These are phyloP conservation scores for Myriosclerotinia scirpicola DNA, from an alignment of 2,329 filamentous ascomycete species.

Conservation along the genomic window DNA sequence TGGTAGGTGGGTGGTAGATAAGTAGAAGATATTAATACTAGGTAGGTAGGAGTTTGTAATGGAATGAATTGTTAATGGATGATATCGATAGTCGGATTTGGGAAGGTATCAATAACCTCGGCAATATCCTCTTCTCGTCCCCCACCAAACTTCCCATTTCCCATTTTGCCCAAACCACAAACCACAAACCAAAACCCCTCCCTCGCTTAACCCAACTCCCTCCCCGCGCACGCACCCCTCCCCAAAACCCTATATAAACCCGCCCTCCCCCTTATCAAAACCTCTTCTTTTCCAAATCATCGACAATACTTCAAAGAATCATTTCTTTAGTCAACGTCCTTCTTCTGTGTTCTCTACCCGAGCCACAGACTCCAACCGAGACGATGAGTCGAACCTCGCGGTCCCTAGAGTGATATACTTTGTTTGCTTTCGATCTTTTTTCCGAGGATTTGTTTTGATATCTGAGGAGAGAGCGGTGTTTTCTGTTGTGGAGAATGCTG, in stretches of 20 bases:
- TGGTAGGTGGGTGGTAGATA: too few species aligned
- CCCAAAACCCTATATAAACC: not conserved
- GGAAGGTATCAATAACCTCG: too few species aligned
- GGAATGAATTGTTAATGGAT: too few species aligned
- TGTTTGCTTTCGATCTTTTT: constrained; percentile 58
- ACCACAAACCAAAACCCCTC: too few species aligned
- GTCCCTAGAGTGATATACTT: constrained; percentile 89
- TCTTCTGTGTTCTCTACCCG: constrained; percentile 86
- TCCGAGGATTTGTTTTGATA: too few species aligned
- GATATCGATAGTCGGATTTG: too few species aligned
- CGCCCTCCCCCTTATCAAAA: not conserved
- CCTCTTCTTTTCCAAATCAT: constrained; percentile 6
- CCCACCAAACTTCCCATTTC: not conserved
- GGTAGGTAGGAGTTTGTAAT: too few species aligned
- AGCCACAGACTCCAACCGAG: constrained; percentile 95
- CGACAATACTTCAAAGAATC: constrained; percentile 27
- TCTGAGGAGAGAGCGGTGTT: constrained; percentile 31
- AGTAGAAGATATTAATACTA: too few species aligned
- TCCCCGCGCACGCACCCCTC: not conserved
- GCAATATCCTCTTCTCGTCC: not conserved
- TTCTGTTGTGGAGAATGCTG: constrained; percentile 45
- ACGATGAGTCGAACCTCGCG: constrained; percentile 92
- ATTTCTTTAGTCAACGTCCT: constrained; percentile 94
- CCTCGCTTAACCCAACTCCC: constrained; percentile 1
- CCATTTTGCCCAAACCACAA: not conserved